phyloP scores from a whole-genome alignment of 169 alveolate species.

The Amoebophrya sp. region DNA sequence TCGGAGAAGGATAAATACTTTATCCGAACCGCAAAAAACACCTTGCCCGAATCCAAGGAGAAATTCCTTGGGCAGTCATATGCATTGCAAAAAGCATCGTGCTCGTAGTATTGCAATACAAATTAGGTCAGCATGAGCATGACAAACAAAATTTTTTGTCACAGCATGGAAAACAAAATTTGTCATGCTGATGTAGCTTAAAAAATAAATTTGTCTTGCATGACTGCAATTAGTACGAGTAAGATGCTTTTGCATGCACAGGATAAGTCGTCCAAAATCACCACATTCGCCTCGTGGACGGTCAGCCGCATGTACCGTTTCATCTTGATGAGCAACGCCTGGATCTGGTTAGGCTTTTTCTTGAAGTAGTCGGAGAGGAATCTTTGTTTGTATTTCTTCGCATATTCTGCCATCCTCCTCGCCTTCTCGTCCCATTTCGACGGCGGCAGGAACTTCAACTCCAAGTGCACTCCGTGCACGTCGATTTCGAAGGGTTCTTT shows the following conservation, averaged over 20 bases:
- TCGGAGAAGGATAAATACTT: neutral
- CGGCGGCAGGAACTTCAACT: neutral
- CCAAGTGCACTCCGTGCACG: neutral
- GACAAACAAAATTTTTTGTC: too few relatives aligned
- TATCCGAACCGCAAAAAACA: neutral
- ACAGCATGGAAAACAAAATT: too few relatives aligned
- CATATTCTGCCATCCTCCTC: too few relatives aligned
- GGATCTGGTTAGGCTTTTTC: neutral
- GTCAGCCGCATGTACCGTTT: neutral
- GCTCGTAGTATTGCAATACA: too few relatives aligned
- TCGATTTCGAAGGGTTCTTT: neutral
- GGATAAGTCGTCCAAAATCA: neutral
- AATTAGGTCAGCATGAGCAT: too few relatives aligned
- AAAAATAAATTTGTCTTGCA: too few relatives aligned
- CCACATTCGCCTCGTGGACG: neutral
- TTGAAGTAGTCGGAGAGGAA: neutral
- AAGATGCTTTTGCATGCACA: neutral
- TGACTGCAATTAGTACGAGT: too few relatives aligned
- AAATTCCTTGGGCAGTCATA: too few relatives aligned
- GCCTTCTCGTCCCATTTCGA: neutral
- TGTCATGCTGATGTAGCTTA: too few relatives aligned
- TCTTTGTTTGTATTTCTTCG: neutral
- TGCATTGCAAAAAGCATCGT: too few relatives aligned
- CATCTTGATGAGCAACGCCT: neutral
- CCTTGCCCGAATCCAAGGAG: too few relatives aligned